Evolutionary conservation across 306 rosid species (phyloP).

Genomic region (Cicer arietinum): DNA sequence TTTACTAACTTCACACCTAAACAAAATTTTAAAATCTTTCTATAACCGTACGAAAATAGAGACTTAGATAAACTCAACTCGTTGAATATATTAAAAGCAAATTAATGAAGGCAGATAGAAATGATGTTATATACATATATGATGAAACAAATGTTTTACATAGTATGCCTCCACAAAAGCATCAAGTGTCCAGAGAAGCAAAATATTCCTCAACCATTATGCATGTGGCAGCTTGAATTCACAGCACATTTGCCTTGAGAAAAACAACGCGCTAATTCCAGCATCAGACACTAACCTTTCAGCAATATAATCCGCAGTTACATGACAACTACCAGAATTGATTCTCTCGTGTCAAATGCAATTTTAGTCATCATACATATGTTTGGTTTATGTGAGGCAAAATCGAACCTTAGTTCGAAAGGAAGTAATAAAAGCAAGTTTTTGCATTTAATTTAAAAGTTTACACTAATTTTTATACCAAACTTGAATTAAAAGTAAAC

Average conservation of each 20-base stretch:
- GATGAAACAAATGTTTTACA: neutral
- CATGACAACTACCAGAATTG: neutral
- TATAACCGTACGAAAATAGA: neutral
- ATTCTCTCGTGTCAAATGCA: neutral
- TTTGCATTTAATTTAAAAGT: neutral
- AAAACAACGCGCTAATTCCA: slow-evolving; percentile 35
- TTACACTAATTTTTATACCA: too few relatives aligned
- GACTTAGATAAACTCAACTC: slow-evolving; percentile 5
- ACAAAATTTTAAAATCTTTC: neutral
- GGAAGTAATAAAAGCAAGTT: neutral
- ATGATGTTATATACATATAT: neutral
- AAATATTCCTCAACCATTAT: neutral
- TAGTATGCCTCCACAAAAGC: neutral
- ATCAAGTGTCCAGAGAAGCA: slow-evolving; percentile 22
- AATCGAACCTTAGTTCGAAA: neutral
- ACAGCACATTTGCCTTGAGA: slow-evolving; percentile 26
- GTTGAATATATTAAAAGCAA: neutral
- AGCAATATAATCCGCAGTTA: slow-evolving; percentile 17
- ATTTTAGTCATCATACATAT: neutral
- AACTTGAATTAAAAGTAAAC: too few relatives aligned
- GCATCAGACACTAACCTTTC: slow-evolving; percentile 38
- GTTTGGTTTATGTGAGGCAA: neutral
- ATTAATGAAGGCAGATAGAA: neutral
- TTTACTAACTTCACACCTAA: neutral
- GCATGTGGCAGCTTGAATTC: neutral